A percentile compares a stretch with the other conserved stretches of the same genome.
These are phyloP conservation scores for Fusarium sp. DNA, from an alignment of 2,329 filamentous ascomycete genomes.

Conservation along the genomic window DNA sequence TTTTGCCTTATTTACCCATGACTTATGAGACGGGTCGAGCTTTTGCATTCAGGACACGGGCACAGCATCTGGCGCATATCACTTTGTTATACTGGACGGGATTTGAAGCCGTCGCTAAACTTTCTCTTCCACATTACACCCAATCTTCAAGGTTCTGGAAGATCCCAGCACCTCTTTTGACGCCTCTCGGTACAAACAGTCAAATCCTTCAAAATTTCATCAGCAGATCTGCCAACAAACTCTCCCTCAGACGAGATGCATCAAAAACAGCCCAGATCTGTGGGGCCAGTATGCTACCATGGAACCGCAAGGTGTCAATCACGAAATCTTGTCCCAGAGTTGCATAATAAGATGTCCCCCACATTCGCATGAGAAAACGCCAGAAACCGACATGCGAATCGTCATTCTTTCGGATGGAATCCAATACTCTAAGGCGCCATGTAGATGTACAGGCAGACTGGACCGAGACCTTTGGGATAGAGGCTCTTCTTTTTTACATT, in stretches of 20 bases:
- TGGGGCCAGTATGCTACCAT: constrained; percentile 7
- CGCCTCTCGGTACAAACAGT: background rate
- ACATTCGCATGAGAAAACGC: background rate
- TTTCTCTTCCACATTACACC: background rate
- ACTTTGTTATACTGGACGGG: constrained; percentile 1
- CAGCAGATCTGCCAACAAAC: background rate
- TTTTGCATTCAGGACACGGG: constrained; percentile 16
- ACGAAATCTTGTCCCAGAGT: constrained; percentile 31
- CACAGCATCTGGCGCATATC: constrained; percentile 19
- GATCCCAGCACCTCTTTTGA: background rate
- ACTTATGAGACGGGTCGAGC: constrained; percentile 8
- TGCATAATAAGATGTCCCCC: constrained; percentile 29
- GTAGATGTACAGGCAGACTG: background rate
- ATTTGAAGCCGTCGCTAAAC: background rate
- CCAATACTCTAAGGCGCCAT: background rate
- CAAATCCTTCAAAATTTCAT: background rate
- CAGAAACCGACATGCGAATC: background rate
- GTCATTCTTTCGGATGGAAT: background rate
- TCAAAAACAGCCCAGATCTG: constrained; percentile 23
- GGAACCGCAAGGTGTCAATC: constrained; percentile 16
- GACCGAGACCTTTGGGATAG: background rate
- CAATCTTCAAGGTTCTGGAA: background rate
- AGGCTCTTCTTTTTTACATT: background rate
- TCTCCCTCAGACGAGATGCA: constrained; percentile 5
- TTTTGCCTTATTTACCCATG: constrained; percentile 4